Percentiles rank a stretch among this genome's conserved stretches.
Evolutionary conservation across 1,139 yeast species (phyloP).

Genomic region (Yamadazyma aaseri): DNA sequence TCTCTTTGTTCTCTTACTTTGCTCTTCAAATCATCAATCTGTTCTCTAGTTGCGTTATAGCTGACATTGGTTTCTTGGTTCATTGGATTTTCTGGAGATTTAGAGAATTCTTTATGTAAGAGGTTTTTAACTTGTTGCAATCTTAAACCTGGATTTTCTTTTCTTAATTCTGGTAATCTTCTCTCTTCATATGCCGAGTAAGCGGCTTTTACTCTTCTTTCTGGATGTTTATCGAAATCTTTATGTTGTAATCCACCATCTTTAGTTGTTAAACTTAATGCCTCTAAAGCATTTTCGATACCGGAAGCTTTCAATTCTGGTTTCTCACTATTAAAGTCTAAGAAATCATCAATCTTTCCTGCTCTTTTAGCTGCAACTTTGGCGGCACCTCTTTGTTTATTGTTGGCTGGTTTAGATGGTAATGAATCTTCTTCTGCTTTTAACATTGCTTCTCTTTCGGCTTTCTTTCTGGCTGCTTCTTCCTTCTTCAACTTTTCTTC

Average conservation of each 20-base stretch:
- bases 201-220: conserved; percentile 85
- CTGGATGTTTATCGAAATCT: conserved; percentile 84
- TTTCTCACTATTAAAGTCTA: conserved; percentile 49
- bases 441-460: conserved; percentile 58
- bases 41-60: conserved; percentile 62
- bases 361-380: conserved; percentile 63
- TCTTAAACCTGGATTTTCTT: conserved; percentile 80
- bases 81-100: conserved; percentile 80
- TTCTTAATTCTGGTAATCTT: conserved; percentile 69
- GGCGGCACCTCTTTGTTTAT: conserved; percentile 69
- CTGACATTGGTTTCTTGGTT: conserved; percentile 67
- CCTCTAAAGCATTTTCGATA: conserved; percentile 76
- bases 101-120: conserved; percentile 77
- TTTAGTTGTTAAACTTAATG: conserved; percentile 60
- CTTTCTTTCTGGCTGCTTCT: conserved; percentile 64
- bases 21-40: conserved; percentile 49
- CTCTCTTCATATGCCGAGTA: conserved; percentile 67
- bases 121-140: conserved; percentile 75
- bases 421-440: conserved; percentile 64
- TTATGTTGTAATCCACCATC: conserved; percentile 57
- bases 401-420: conserved; percentile 54
- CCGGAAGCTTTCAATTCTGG: conserved; percentile 69
- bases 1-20: conserved; percentile 52
- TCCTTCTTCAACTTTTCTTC: conserved; percentile 59
- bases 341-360: conserved; percentile 64